Base-by-base conservation (phyloP, 2,329 filamentous ascomycete species). In the Pseudopyrenochaeta lycopersici region DNA sequence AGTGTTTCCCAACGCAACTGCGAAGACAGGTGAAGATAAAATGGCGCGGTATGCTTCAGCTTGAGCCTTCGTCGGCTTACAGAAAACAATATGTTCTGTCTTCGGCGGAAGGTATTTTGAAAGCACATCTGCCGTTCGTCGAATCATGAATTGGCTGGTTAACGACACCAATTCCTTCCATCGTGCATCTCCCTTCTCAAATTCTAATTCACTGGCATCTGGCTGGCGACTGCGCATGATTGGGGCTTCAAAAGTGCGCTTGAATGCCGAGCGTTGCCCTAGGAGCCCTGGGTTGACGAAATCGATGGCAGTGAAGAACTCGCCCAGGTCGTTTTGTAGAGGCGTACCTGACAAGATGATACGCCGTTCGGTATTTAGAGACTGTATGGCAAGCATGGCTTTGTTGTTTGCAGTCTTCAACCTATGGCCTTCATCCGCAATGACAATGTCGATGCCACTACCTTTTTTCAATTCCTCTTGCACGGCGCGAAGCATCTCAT, bases 361-460 rank as follows among this genome's bases (percentile, higher is more conserved):
- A 43, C 87, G 78, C 52, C 85, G 80, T 40, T 84, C 78, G 1
- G 87, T 87, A 60, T 84, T 86, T 15, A 90, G 75, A 1, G 84
- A 83, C 62, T 87, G 84, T 57, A 90, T 89, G 1, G 87, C 87
- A 53, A 83, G 80, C 27, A 86, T 86, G 30, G 85, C 84, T 68
- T 90, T 89, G 72, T 89, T 90, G 67, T 88, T 86, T 7, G 87
- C 82, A 1, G 87, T 89, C 73, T 90, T 90, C 33, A 90, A 76
- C 41, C 87, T 78, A 66, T 90, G 87, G 0, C 87, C 87, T 74
- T 90, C 87, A 63, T 90, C 87, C n/a, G 86, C 86, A 62, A 90
- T 84, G 49, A 90, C 82, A 50, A 90, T 88, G 66, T 91, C 89
- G 43, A 91, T 84, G 1, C 85, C 84, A 49, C 78, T 74, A 6